Base-by-base conservation (phyloP, 192 early-diverging fungal species). In the Backusella liffmaniae region DNA sequence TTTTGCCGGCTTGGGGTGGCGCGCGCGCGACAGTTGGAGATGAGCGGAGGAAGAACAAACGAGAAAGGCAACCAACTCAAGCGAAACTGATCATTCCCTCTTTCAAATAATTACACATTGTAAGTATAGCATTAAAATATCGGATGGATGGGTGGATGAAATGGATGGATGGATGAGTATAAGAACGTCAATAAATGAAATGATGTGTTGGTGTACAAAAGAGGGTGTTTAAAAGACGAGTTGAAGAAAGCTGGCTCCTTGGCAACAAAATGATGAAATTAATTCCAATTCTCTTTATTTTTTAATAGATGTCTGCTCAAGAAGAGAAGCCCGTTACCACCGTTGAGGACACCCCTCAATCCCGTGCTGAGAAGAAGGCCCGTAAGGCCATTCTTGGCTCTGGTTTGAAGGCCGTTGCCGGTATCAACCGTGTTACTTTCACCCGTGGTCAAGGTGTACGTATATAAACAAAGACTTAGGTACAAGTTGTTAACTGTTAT, bases 301-400 rank as follows among this genome's bases (percentile, higher is more conserved):
- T 59, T 59, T 59, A 3, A 30, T 49, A 71, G 70, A 71, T 71
- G 70, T 71, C 70, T 71, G 70, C 39, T 29, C 39, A 30, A 62
- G 56, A 62, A 62, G 56, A 62, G 56, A 62, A 62, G 56, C 56
- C 56, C 56, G 56, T 62, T 62, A 29, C 56, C 56, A 3, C 9
- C 9, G 56, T 62, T 62, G 56, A 29, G 26, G 56, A 62, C 37
- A 82, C 79, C 67, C 77, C 80, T 72, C 94, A 94, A 86, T 91
- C 88, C 86, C 93, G 92, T 74, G 89, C 90, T 75, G 97, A 99
- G 88, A 92, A 92, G 87, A 99, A 99, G 93, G 97, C 97, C 68
- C 92, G 98, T 82, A 98, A 99, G 92, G 96, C 95, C 59, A 88
- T 99, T 84, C 82, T 88, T 80, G 95, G 96, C 89, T 90, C 94